Evolutionary conservation across 345 rosid genomes (phyloP).

Genomic region (Eucalyptus urophylla): DNA sequence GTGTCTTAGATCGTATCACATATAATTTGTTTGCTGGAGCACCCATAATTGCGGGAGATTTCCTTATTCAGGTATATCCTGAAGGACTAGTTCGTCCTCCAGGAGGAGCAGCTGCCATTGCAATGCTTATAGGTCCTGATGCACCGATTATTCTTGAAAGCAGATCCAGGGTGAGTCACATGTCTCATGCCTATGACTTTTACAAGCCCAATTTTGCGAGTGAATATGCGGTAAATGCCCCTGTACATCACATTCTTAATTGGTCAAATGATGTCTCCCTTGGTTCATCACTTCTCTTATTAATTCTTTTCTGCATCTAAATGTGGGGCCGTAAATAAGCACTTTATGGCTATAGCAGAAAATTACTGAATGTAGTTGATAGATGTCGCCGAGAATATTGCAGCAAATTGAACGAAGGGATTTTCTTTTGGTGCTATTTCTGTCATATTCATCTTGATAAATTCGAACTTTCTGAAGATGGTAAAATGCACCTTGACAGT

Average conservation of each 20-base stretch:
- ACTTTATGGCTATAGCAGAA: background rate
- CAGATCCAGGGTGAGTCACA: slow-evolving; percentile 84
- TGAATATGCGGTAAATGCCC: slow-evolving; percentile 84
- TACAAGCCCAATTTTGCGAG: slow-evolving; percentile 98
- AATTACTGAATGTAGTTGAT: background rate
- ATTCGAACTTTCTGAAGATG: background rate
- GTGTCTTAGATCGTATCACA: background rate
- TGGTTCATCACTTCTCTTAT: background rate
- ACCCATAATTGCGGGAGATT: background rate
- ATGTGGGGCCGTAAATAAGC: background rate
- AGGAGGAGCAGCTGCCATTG: slow-evolving; percentile 98
- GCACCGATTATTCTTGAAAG: slow-evolving; percentile 91
- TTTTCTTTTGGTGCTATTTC: background rate
- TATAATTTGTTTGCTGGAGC: background rate
- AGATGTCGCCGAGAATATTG: background rate
- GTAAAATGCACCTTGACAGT: background rate
- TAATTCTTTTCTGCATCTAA: background rate
- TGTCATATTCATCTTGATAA: background rate
- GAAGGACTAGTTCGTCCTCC: slow-evolving; percentile 99
- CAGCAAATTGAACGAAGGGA: background rate
- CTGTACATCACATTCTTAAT: background rate
- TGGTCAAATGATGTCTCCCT: background rate
- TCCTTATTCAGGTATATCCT: slow-evolving; percentile 76
- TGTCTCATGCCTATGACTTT: slow-evolving; percentile 97
- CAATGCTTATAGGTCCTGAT: slow-evolving; percentile 86